These are phyloP conservation scores for Agapanthus africanus DNA, from an alignment of 106 monocot species.

Conservation along the genomic window DNA sequence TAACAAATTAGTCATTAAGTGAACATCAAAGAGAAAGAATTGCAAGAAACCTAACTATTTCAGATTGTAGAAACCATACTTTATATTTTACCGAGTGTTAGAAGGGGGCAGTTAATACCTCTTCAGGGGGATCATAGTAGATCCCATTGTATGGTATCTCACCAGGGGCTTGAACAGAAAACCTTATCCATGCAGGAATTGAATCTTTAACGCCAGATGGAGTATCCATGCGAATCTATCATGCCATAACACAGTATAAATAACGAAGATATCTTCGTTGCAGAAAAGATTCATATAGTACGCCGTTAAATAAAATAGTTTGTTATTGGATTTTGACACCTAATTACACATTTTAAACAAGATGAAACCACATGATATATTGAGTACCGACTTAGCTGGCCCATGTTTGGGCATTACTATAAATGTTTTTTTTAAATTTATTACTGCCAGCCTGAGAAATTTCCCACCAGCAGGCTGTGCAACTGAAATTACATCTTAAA, in stretches of 20 bases:
- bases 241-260: conserved; percentile 10
- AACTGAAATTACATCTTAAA: not conserved
- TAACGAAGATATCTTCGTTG: too few species aligned
- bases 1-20: not conserved
- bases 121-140: conserved; percentile 95
- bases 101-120: conserved; percentile 32
- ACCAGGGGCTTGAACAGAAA: conserved; percentile 84
- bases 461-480: not conserved
- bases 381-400: not conserved
- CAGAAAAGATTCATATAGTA: not conserved
- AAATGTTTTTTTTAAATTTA: not conserved
- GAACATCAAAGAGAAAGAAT: not conserved
- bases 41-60: not conserved
- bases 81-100: not conserved
- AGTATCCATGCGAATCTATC: conserved; percentile 94
- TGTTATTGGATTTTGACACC: not conserved
- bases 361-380: not conserved
- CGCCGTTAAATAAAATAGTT: not conserved
- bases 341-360: not conserved
- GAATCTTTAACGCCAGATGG: conserved; percentile 93
- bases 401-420: not conserved
- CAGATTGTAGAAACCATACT: conserved; percentile 3
- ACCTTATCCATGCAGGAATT: conserved; percentile 99
- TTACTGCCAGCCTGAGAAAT: not conserved
- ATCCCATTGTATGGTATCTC: conserved; percentile 98